Conservation (phyloP, 2,329 filamentous ascomycete species). For the Alternaria triticimaculans region DNA sequence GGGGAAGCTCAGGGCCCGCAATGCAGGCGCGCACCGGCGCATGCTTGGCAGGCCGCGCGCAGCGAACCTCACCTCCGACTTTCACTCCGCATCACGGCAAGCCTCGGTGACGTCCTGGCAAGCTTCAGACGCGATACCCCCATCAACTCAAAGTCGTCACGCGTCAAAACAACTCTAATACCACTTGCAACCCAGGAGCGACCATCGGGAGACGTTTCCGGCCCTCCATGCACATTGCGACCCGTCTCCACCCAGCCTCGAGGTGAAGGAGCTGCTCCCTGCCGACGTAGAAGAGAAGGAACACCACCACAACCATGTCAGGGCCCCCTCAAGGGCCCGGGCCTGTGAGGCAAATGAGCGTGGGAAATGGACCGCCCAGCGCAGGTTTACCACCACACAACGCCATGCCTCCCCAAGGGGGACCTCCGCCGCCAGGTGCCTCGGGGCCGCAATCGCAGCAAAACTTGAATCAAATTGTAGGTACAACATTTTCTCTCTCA, state of each 20-base stretch:
- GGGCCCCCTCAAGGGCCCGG: constrained; percentile 46
- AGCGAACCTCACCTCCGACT: constrained; percentile 31
- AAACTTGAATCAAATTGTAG: constrained; percentile 94
- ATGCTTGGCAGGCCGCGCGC: constrained; percentile 27
- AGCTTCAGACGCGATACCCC: constrained; percentile 5
- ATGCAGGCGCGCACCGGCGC: constrained; percentile 10
- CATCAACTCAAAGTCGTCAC: background rate
- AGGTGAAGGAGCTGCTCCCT: constrained; percentile 27
- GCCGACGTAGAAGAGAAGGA: constrained; percentile 27
- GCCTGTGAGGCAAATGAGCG: constrained; percentile 48
- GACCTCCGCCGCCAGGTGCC: constrained; percentile 56
- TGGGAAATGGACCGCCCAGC: constrained; percentile 52
- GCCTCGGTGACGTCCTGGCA: constrained; percentile 8
- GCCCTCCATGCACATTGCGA: constrained; percentile 26
- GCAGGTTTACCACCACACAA: constrained; percentile 48
- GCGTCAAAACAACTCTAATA: background rate
- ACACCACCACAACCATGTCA: constrained; percentile 39
- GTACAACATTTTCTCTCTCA: constrained; percentile 48
- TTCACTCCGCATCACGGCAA: constrained; percentile 27
- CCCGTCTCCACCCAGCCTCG: constrained; percentile 17
- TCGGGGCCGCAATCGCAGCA: constrained; percentile 74
- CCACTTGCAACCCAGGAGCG: background rate
- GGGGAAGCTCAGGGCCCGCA: constrained; percentile 6
- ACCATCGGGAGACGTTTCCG: background rate
- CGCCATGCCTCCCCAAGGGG: constrained; percentile 56